phyloP scores from a whole-genome alignment of 2,329 filamentous ascomycete genomes.

The Trichoderma afroharzianum region DNA sequence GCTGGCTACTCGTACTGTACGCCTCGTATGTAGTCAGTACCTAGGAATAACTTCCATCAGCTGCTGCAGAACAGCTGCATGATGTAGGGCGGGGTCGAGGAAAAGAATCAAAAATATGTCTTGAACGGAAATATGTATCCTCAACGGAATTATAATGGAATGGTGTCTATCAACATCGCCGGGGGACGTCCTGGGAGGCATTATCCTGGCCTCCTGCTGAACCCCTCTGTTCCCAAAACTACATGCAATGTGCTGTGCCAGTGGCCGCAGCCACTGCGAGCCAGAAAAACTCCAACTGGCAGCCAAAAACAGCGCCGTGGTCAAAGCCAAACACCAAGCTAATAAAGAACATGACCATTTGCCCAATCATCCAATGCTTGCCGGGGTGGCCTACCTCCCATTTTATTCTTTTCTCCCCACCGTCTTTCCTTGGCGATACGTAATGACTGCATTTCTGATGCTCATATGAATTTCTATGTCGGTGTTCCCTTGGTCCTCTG shows the following conservation, averaged over 20 bases:
- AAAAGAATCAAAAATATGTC: neutral
- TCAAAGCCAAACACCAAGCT: neutral
- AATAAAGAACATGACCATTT: neutral
- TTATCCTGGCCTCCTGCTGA: neutral
- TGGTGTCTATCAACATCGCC: neutral
- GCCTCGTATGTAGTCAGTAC: neutral
- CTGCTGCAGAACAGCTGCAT: neutral
- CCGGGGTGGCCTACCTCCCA: neutral
- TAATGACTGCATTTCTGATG: neutral
- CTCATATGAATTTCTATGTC: neutral
- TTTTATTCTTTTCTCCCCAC: neutral
- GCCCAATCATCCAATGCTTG: conserved; percentile 1
- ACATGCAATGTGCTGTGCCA: neutral
- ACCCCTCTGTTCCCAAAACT: neutral
- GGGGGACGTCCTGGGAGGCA: neutral
- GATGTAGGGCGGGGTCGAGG: neutral
- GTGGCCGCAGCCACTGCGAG: neutral
- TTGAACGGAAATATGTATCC: neutral
- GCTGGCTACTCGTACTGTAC: neutral
- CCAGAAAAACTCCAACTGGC: neutral
- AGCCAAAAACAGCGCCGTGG: neutral
- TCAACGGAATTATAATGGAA: neutral
- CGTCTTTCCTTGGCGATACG: neutral
- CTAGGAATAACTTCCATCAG: neutral
- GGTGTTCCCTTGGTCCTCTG: neutral